Conservation (phyloP, 2,329 filamentous ascomycete species). For the Myriosclerotinia duriaeana region DNA sequence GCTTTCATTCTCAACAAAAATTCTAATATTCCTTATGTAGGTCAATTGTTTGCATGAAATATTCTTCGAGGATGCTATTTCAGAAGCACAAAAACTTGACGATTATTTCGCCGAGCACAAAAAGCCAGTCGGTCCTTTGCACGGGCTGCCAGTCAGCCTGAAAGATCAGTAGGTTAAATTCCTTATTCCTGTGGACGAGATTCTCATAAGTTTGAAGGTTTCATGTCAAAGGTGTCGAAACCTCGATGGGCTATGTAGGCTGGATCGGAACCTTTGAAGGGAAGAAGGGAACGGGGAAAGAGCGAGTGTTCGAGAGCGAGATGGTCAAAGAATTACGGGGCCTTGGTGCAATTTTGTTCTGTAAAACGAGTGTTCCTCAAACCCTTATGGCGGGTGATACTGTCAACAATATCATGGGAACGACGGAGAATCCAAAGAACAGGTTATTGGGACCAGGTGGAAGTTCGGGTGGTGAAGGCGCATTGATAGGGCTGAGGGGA, state of each 20-base stretch:
- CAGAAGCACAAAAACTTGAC: conserved; percentile 53
- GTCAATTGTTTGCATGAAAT: conserved; percentile 60
- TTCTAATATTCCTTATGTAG: conserved; percentile 44
- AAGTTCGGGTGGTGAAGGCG: conserved; percentile 41
- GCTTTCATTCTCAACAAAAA: conserved; percentile 43
- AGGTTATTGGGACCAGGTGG: conserved; percentile 37
- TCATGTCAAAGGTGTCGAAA: conserved; percentile 40
- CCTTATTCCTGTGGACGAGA: too few relatives aligned
- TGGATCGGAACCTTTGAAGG: conserved; percentile 63
- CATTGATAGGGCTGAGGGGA: conserved; percentile 39
- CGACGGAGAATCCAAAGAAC: conserved; percentile 42
- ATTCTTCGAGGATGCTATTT: conserved; percentile 54
- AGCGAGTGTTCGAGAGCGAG: conserved; percentile 52
- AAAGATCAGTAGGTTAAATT: conserved; percentile 40
- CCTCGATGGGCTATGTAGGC: conserved; percentile 60
- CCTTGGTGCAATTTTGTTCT: conserved; percentile 45
- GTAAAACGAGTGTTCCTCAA: conserved; percentile 45
- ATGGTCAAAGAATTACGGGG: conserved; percentile 44
- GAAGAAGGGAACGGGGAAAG: conserved; percentile 50
- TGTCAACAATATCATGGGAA: conserved; percentile 46
- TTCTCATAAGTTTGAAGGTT: conserved; percentile 26
- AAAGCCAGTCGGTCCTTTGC: conserved; percentile 42
- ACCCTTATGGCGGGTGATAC: conserved; percentile 47
- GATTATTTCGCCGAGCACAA: conserved; percentile 47
- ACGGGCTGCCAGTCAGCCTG: conserved; percentile 45